Conservation (phyloP, 2,329 filamentous ascomycete species). For the Stemphylium lycopersici region DNA sequence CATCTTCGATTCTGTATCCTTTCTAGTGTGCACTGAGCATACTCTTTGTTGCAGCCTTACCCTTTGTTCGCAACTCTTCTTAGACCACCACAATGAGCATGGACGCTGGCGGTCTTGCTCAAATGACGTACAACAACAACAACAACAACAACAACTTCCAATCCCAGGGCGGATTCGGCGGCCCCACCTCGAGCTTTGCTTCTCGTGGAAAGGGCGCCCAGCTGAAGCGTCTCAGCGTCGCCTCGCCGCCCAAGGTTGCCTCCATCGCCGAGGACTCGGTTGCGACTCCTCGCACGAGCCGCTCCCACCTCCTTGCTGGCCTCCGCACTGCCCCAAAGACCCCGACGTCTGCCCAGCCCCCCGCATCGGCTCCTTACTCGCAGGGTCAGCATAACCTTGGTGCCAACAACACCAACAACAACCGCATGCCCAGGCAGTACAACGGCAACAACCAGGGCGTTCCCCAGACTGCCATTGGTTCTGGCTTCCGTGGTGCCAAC, state of each 20-base stretch:
- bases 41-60: slow-evolving; percentile 39
- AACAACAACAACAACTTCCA: slow-evolving; percentile 67
- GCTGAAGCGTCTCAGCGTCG: slow-evolving; percentile 86
- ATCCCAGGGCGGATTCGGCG: slow-evolving; percentile 70
- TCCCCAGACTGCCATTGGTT: slow-evolving; percentile 65
- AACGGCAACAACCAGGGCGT: slow-evolving; percentile 52
- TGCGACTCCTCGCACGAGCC: slow-evolving; percentile 83
- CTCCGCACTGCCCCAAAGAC: slow-evolving; percentile 93
- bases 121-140: slow-evolving; percentile 87
- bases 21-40: slow-evolving; percentile 34
- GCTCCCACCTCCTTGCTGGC: slow-evolving; percentile 91
- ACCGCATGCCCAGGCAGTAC: slow-evolving; percentile 54
- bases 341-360: slow-evolving; percentile 67
- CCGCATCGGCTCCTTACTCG: slow-evolving; percentile 66
- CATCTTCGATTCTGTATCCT: slow-evolving; percentile 44
- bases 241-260: slow-evolving; percentile 71
- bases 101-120: slow-evolving; percentile 99
- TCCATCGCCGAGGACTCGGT: slow-evolving; percentile 71
- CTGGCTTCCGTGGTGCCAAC: slow-evolving; percentile 57
- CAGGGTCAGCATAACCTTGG: slow-evolving; percentile 59
- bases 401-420: slow-evolving; percentile 55
- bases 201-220: slow-evolving; percentile 84
- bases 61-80: slow-evolving; percentile 35
- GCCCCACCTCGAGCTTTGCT: slow-evolving; percentile 80
- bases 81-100: slow-evolving; percentile 60